phyloP scores from a whole-genome alignment of 2,329 filamentous ascomycete genomes.

The Apiospora pterosperma region DNA sequence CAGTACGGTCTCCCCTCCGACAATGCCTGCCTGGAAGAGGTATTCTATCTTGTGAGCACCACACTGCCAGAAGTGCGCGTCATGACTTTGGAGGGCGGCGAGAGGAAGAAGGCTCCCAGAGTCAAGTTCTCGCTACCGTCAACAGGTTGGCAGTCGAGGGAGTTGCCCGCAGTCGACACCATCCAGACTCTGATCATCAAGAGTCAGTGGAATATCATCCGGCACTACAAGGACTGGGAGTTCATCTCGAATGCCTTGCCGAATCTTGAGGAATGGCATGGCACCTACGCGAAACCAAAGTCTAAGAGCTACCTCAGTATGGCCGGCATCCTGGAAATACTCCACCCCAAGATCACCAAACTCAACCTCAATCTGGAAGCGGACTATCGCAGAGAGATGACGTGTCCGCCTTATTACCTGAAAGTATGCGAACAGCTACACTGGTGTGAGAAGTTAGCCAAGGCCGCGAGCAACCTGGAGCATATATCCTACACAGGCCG shows the following conservation, averaged over 20 bases:
- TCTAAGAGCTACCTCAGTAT: slow-evolving; percentile 71
- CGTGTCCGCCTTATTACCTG: slow-evolving; percentile 57
- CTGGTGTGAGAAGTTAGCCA: slow-evolving; percentile 62
- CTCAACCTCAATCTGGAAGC: slow-evolving; percentile 69
- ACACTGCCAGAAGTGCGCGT: slow-evolving; percentile 60
- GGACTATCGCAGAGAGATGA: slow-evolving; percentile 64
- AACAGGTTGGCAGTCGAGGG: slow-evolving; percentile 20
- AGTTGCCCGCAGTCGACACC: slow-evolving; percentile 46
- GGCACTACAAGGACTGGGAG: slow-evolving; percentile 59
- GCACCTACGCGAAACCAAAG: slow-evolving; percentile 68
- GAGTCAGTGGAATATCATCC: slow-evolving; percentile 75
- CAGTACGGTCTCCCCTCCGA: slow-evolving; percentile 58
- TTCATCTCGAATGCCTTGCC: slow-evolving; percentile 61
- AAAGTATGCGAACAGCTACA: slow-evolving; percentile 59
- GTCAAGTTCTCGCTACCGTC: slow-evolving; percentile 49
- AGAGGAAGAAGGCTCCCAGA: slow-evolving; percentile 71
- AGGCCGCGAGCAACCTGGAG: slow-evolving; percentile 58
- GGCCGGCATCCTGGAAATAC: slow-evolving; percentile 55
- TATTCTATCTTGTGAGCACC: slow-evolving; percentile 59
- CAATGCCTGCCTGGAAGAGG: slow-evolving; percentile 68
- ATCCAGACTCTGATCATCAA: slow-evolving; percentile 68
- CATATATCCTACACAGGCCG: slow-evolving; percentile 71
- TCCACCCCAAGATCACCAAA: slow-evolving; percentile 57
- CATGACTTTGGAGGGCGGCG: slow-evolving; percentile 72
- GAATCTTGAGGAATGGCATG: slow-evolving; percentile 60